Evolutionary conservation across 1,284 basidiomycete genomes (phyloP), one percentile per base, ranked within the genome.

Genomic region (Tylopilus orsonianus): DNA sequence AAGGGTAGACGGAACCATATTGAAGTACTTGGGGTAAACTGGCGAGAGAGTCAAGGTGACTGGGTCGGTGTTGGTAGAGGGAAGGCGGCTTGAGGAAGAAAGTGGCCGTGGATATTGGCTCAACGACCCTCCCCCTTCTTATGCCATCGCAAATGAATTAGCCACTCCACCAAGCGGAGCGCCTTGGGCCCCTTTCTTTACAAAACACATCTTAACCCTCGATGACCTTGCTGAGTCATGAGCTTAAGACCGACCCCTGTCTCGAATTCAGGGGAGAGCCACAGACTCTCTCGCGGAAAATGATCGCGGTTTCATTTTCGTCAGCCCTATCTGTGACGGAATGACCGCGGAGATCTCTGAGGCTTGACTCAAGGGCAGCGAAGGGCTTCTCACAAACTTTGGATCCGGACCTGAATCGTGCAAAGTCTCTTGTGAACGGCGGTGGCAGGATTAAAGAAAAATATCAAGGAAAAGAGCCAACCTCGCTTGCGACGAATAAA

Each of bases 1-100:
- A 13, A 66, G 16, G 8, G 43, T 53, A 9, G 60, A 44, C 2
- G 48, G 43, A 26, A 67, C 27, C 65, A 61, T 62, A 7, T 20
- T 4, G 5, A 2, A 27, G 10, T 27, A 6, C 7, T 6, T 10
- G 26, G 26, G 26, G 26, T 10, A 27, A 10, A 10, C 5, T 27
- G 26, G 10, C 26, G 5, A 6, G 7, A 27, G 10, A 27, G 10
- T 6, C 10, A 6, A 10, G 5, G 26, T 6, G 26, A 27, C 26
- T 27, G 26, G n/a, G n/a, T n/a, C n/a, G n/a, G n/a, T n/a, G n/a
- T n/a, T n/a, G n/a, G n/a, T n/a, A n/a, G n/a, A n/a, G n/a, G n/a
- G n/a, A n/a, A n/a, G n/a, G n/a, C n/a, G n/a, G 10, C 26, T 5
- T 19, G 36, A 18, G 36, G 24, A 16, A 8, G 23, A 39, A 30